Base-by-base conservation (phyloP, 805 yeast species). In the Metschnikowia borealis region DNA sequence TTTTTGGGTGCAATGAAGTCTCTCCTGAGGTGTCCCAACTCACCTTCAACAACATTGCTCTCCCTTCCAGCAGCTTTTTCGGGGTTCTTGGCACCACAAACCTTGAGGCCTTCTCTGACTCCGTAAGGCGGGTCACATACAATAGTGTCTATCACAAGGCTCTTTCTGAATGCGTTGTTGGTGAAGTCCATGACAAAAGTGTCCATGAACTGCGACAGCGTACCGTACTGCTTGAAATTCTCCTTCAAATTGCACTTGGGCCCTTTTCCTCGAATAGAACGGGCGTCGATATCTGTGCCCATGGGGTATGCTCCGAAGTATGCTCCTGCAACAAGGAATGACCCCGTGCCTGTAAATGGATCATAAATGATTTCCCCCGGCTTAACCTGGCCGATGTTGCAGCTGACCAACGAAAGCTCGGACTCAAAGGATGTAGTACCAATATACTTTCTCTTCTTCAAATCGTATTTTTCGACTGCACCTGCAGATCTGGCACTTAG, bases 111-210 rank as follows among this genome's bases (percentile, higher is more conserved):
- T 66, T 94, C 99, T 58, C 99, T 77, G 2, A 94, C 95, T 11
- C 99, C 99, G 66, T 94, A 94, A 0, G 99, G 99, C 2, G 99
- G 99, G 68, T 94, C 99, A 63, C 97, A 90, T 1, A 92, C 80
- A 5, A 94, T 92, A 1, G 87, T 77, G 63, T 94, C 97, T 13
- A 94, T 75, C 26, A 57, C 62, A 21, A 94, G 67, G 54, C 78
- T 75, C 0, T 65, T 51, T 56, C 97, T 75, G 48, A 94, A 73
- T 3, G 96, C 85, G 65, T 87, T 86, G 64, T 94, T 90, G 2
- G 98, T 94, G 67, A 94, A 94, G 69, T 94, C 99, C 94, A 94
- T 88, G 14, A 95, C 84, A 58, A 89, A 58, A 0, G 86, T 85
- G 63, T 91, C 98, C 48, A 90, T 66, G 58, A 84, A 86, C 41